A percentile compares a stretch with the other conserved stretches of the same genome.
Evolutionary conservation across 139 green algal genomes (phyloP).

Genomic region (Chlorella ohadii): DNA sequence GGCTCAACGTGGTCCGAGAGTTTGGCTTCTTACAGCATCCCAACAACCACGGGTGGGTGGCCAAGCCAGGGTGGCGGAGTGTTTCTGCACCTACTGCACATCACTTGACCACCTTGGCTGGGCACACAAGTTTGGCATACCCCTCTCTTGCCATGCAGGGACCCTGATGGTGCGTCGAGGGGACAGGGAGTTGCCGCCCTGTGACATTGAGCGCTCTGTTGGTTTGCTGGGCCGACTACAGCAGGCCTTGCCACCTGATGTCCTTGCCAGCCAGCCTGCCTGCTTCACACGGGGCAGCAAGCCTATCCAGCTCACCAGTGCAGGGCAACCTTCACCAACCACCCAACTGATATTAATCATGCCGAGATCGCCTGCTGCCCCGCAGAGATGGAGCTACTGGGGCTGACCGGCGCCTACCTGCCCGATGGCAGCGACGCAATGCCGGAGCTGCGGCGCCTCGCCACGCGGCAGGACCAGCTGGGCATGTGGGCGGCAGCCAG

Average conservation of each 20-base stretch:
- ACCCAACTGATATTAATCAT: too few relatives aligned
- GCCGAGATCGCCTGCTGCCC: too few relatives aligned
- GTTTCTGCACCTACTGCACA: too few relatives aligned
- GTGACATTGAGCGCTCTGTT: background rate
- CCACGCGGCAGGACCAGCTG: background rate
- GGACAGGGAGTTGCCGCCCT: background rate
- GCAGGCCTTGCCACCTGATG: background rate
- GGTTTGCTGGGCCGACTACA: background rate
- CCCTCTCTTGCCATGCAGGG: background rate
- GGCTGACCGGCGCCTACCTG: background rate
- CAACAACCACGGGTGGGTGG: background rate
- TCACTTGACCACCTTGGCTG: background rate
- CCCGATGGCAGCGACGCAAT: background rate
- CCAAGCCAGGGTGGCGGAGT: background rate
- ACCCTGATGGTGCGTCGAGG: background rate
- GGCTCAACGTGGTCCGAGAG: background rate
- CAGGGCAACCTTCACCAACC: too few relatives aligned
- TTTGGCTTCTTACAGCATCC: background rate
- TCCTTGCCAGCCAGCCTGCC: background rate
- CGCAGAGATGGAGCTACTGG: constrained; percentile 12
- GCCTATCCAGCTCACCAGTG: too few relatives aligned
- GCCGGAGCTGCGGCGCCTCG: background rate
- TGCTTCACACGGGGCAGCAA: too few relatives aligned
- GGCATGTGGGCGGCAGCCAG: constrained; percentile 4
- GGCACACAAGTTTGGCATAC: too few relatives aligned